Evolutionary conservation across 805 yeast genomes (phyloP).

Genomic region (Clavispora asparagi): DNA sequence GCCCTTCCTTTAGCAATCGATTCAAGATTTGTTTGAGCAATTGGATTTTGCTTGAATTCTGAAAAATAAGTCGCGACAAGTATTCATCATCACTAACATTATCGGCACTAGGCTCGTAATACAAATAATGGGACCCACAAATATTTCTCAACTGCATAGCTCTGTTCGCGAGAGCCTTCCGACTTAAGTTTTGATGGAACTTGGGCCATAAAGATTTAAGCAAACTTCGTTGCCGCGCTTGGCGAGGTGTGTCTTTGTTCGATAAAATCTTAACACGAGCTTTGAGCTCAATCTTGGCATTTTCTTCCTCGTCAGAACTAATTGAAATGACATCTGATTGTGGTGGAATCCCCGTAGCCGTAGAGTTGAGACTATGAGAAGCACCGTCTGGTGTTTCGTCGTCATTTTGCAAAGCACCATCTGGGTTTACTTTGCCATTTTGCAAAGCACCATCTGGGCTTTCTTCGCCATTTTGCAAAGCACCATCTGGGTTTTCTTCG

Average conservation of each 20-base stretch:
- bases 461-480: neutral
- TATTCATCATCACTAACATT: conserved; percentile 34
- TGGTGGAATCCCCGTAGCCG: too few species aligned
- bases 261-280: neutral
- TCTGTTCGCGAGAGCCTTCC: conserved; percentile 45
- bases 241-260: neutral
- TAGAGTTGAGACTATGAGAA: too few species aligned
- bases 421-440: too few species aligned
- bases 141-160: conserved; percentile 82
- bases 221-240: neutral
- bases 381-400: too few species aligned
- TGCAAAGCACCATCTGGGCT: too few species aligned
- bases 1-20: conserved; percentile 43
- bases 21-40: conserved; percentile 60
- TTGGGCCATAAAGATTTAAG: neutral
- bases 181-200: neutral
- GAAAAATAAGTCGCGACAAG: conserved; percentile 29
- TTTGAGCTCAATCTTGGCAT: neutral
- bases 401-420: too few species aligned
- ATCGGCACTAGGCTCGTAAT: conserved; percentile 67
- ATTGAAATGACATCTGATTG: neutral
- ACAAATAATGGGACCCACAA: conserved; percentile 81
- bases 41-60: conserved; percentile 68
- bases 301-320: neutral
- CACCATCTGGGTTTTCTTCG: neutral